These are phyloP conservation scores for Schizochytrium sp. DNA, from an alignment of 108 stramenopile genomes.

Conservation along the genomic window DNA sequence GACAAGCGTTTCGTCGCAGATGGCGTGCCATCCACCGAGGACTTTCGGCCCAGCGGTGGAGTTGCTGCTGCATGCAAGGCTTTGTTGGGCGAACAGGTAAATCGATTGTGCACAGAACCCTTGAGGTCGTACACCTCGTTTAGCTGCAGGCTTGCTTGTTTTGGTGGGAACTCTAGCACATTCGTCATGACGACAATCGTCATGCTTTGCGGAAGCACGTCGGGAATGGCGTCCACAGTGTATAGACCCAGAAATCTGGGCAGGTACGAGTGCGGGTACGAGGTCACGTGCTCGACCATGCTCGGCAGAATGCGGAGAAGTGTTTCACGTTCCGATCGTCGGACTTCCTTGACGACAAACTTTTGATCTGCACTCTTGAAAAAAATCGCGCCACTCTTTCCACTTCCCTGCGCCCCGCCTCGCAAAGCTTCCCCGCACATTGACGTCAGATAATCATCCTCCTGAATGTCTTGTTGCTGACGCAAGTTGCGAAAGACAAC, in stretches of 20 bases:
- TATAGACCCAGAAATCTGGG: neutral
- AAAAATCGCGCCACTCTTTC: neutral
- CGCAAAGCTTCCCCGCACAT: neutral
- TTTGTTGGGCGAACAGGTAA: neutral
- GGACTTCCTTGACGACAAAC: neutral
- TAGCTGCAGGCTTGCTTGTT: neutral
- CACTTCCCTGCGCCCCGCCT: neutral
- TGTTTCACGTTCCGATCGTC: neutral
- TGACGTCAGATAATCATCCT: neutral
- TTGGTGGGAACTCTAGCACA: neutral
- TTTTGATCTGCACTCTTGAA: neutral
- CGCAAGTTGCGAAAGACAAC: slow-evolving; percentile 17
- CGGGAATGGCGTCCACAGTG: neutral
- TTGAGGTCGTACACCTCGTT: slow-evolving; percentile 2
- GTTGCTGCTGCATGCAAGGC: neutral
- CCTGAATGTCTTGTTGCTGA: neutral
- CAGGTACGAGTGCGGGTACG: neutral
- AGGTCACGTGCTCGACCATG: neutral
- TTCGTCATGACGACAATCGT: neutral
- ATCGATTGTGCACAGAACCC: neutral
- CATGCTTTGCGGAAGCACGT: neutral
- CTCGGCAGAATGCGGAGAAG: neutral
- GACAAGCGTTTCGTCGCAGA: neutral
- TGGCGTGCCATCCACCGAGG: neutral
- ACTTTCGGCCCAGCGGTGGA: neutral